Conservation (phyloP, 2,329 filamentous ascomycete genomes). For the Mycosphaerelloides madeirae region DNA sequence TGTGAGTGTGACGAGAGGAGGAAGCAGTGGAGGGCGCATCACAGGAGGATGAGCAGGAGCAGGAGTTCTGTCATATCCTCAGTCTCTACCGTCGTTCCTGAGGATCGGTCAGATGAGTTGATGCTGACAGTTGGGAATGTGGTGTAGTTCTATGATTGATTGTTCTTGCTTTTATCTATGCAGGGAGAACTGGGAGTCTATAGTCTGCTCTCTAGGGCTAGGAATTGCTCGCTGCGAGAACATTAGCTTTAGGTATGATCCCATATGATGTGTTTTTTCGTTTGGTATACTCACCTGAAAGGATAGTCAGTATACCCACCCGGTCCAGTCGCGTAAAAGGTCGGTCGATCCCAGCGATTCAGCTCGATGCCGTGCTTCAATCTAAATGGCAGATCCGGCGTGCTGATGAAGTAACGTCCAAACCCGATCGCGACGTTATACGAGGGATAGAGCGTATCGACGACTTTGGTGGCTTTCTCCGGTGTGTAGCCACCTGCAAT, state of each 20-base stretch:
- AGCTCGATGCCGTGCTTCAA: constrained; percentile 42
- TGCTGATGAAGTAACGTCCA: constrained; percentile 47
- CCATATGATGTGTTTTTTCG: too few species aligned
- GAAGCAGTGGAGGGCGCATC: too few species aligned
- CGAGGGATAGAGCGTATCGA: constrained; percentile 40
- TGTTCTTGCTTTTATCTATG: too few species aligned
- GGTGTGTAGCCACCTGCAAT: constrained; percentile 41
- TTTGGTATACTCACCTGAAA: constrained; percentile 26
- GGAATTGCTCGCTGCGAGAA: not conserved
- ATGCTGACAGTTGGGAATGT: too few species aligned
- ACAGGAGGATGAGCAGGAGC: too few species aligned
- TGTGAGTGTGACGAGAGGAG: too few species aligned
- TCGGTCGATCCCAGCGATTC: constrained; percentile 42
- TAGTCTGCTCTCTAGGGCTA: not conserved
- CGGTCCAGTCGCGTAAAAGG: constrained; percentile 41
- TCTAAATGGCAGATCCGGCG: constrained; percentile 46
- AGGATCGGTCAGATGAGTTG: too few species aligned
- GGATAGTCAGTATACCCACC: constrained; percentile 43
- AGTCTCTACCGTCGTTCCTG: too few species aligned
- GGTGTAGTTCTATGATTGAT: too few species aligned
- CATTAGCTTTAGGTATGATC: too few species aligned
- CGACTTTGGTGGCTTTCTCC: constrained; percentile 32
- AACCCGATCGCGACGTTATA: constrained; percentile 45
- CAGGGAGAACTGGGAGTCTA: too few species aligned
- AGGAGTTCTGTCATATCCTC: too few species aligned